Base-by-base conservation (phyloP, 2,329 filamentous ascomycete species). In the Penicillium oxalicum region DNA sequence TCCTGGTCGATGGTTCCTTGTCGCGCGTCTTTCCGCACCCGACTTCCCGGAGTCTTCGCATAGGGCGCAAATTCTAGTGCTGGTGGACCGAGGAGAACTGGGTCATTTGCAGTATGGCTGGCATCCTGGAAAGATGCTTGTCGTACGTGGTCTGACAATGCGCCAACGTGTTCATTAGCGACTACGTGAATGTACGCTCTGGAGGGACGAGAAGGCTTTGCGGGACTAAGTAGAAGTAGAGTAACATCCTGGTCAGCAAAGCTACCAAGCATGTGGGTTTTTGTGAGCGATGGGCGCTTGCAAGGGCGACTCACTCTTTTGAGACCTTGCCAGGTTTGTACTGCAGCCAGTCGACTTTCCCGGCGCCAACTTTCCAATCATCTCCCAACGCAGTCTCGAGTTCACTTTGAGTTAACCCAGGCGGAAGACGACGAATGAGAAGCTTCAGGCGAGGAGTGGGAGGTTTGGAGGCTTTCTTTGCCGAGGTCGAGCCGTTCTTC, bases 1-100 rank as follows among this genome's bases (percentile, higher is more conserved):
- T 98, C 93, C 65, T 95, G 90, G 61, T 98, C 93, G 57, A 98
- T 97, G 3, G 90, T 95, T 45, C 91, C 93, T 66, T 95, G 88
- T 11, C 91, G 84, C 45, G 83, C 82, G 73, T 98, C 93, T 46
- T 82, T 81, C 32, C 89, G 83, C 43, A 81, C 81, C 66, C 88
- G 88, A 33, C 77, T 80, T 50, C 81, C 81, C 1, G 91, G 89
- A 1, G 89, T 80, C 61, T 91, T 91, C 57, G 88, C 88, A 71
- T 91, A 95, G 1, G 86, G 81, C 13, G 91, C 83, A 61, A 88
- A 88, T 62, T 95, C 91, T 42, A 96, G 75, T 4, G 80, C 79
- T 0, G 93, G 91, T 1, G 87, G 87, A 0, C 87, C 87, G 47
- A 93, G 74, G 2, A 96, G 79, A 26, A 83, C 83, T 1, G 84